Conservation (phyloP, 257 asterid genomes). For the Galeopsis tetrahit region DNA sequence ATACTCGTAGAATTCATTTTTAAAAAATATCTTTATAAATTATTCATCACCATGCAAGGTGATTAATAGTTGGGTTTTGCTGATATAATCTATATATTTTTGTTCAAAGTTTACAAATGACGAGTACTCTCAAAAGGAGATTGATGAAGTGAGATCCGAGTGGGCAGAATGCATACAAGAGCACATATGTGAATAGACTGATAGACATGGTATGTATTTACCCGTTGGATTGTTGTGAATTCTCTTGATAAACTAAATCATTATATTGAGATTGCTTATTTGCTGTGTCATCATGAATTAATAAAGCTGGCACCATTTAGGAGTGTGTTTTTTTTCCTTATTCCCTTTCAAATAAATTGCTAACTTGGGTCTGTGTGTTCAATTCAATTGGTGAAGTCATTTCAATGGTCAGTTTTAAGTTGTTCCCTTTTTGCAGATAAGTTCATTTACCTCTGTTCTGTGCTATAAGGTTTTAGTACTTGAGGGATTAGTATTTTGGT, state of each 20-base stretch:
- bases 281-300: background rate
- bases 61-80: background rate
- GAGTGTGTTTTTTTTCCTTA: background rate
- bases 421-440: background rate
- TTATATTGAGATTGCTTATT: background rate
- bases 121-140: background rate
- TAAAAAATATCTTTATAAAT: background rate
- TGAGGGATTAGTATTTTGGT: background rate
- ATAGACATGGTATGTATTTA: background rate
- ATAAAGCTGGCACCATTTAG: background rate
- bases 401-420: background rate
- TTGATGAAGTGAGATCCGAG: constrained; percentile 18
- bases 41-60: background rate
- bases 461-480: background rate
- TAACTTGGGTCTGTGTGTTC: background rate
- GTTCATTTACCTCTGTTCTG: background rate
- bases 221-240: background rate
- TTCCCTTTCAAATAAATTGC: background rate
- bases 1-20: background rate
- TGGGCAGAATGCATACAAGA: constrained; percentile 22
- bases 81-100: background rate
- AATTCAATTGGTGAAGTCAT: background rate
- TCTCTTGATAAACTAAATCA: background rate
- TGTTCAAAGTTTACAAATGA: constrained; percentile 2
- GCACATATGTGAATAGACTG: background rate